Percentiles rank a stretch among this genome's conserved stretches.
phyloP scores from a whole-genome alignment of 2,329 filamentous ascomycete genomes.

The Colletotrichum liriopes region DNA sequence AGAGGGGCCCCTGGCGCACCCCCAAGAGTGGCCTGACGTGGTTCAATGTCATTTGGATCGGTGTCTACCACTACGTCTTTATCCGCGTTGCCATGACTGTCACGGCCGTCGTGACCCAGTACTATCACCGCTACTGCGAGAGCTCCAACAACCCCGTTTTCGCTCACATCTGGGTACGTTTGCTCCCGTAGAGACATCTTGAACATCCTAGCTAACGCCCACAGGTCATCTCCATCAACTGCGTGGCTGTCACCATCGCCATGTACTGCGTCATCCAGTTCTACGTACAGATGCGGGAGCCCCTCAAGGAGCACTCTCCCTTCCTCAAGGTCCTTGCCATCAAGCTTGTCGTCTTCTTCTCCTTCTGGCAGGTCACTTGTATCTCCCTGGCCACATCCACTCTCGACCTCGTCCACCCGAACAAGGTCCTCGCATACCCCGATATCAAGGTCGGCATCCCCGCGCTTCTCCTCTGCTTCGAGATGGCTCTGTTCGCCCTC shows the following conservation, averaged over 20 bases:
- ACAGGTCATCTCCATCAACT: conserved; percentile 78
- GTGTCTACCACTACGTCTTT: conserved; percentile 89
- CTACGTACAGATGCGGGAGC: conserved; percentile 81
- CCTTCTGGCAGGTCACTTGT: conserved; percentile 83
- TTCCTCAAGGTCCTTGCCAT: conserved; percentile 89
- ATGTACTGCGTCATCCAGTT: conserved; percentile 94
- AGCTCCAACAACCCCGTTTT: conserved; percentile 84
- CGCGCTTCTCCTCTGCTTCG: conserved; percentile 82
- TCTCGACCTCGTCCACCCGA: conserved; percentile 75
- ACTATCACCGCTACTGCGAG: conserved; percentile 81
- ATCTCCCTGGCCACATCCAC: conserved; percentile 69
- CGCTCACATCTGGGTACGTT: conserved; percentile 84
- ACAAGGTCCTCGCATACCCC: conserved; percentile 74
- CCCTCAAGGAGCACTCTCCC: conserved; percentile 78
- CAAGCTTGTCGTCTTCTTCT: conserved; percentile 92
- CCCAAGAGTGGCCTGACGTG: conserved; percentile 87
- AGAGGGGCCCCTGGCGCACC: conserved; percentile 79
- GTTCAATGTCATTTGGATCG: conserved; percentile 91
- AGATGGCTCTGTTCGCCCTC: conserved; percentile 86
- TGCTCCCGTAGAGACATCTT: conserved; percentile 10
- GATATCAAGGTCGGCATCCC: conserved; percentile 89
- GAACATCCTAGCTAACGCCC: conserved; percentile 20
- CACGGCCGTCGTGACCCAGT: conserved; percentile 81
- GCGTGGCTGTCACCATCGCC: conserved; percentile 81
- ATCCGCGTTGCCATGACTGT: conserved; percentile 86